A percentile compares a stretch with the other conserved stretches of the same genome.
Conservation (phyloP, 495 filamentous ascomycete species). For the Aspergillus mulundensis region DNA sequence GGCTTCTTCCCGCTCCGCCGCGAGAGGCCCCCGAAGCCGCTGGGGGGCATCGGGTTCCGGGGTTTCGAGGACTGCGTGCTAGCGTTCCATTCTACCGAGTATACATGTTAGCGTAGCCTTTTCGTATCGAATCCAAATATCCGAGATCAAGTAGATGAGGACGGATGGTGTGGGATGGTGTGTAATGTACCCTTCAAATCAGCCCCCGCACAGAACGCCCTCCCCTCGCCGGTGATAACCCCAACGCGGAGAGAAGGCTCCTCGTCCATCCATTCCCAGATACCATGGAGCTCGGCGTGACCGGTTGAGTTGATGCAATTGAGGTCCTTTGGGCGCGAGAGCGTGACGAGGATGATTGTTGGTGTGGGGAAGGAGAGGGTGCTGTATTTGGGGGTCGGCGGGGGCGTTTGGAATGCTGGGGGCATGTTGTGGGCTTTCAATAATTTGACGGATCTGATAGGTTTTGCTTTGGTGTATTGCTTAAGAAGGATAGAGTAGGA, state of each 20-base stretch:
- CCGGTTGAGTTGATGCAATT: slow-evolving; percentile 49
- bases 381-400: slow-evolving; percentile 35
- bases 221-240: slow-evolving; percentile 52
- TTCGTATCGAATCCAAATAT: not conserved
- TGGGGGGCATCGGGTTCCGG: slow-evolving; percentile 11
- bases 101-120: not conserved
- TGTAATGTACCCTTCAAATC: slow-evolving; percentile 47
- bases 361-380: slow-evolving; percentile 43
- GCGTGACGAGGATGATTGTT: slow-evolving; percentile 46
- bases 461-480: no score
- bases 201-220: slow-evolving; percentile 57
- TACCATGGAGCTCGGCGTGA: slow-evolving; percentile 47
- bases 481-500: no score
- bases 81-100: slow-evolving; percentile 36
- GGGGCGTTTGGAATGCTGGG: slow-evolving; percentile 28
- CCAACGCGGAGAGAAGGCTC: slow-evolving; percentile 53
- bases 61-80: slow-evolving; percentile 11
- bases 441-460: no score
- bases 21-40: slow-evolving; percentile 40
- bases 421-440: no score
- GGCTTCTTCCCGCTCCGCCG: slow-evolving; percentile 53
- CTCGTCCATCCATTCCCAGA: slow-evolving; percentile 55
- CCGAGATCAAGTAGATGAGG: not conserved
- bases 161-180: no score
- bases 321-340: slow-evolving; percentile 44